Evolutionary conservation across 164 flowering plant species (phyloP), one percentile per base, ranked within the genome.

Genomic region (Echeveria elegans): DNA sequence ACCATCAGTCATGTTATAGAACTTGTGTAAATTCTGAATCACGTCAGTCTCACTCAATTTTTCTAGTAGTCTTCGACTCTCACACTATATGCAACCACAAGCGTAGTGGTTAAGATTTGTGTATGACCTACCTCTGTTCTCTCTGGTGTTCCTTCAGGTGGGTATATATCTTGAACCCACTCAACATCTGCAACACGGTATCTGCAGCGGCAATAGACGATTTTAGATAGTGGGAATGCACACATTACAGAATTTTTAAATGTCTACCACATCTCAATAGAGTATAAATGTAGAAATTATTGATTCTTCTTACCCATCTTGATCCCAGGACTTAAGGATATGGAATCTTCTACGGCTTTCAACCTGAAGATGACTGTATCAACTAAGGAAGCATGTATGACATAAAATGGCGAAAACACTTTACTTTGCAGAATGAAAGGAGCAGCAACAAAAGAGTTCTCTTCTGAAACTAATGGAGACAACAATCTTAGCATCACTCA

Each of bases 111-210:
- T 37, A 19, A 63, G 41, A 32, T 19, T 37, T 19, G 43, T 1
- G 28, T 32, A 63, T n/a, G 28, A 16, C 65, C 15, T 63, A 63
- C 65, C 34, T 63, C 65, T 19, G 7, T 16, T 37, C 65, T 63
- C 65, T 63, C 65, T 63, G 10, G 40, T 18, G 65, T 63, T 19
- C 65, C 65, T 63, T 63, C 43, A 32, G 65, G 65, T 63, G 65
- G 65, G 37, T 34, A 34, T 34, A 32, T 37, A 34, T 63, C 65
- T 63, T 63, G 40, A 63, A 63, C 40, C 65, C 65, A 63, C 14
- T 63, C 65, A 32, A 63, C 65, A 32, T 63, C 65, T 63, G 65
- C 65, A 63, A 63, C 65, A n/a, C 65, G 65, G 65, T 63, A 63
- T 43, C 65, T 63, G 40, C 43, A 63, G 23, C 14, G 26, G 34